Percentiles rank a stretch among this genome's conserved stretches.
Conservation (phyloP, 192 early-diverging fungal species). For the Irineochytrium annulatum region DNA sequence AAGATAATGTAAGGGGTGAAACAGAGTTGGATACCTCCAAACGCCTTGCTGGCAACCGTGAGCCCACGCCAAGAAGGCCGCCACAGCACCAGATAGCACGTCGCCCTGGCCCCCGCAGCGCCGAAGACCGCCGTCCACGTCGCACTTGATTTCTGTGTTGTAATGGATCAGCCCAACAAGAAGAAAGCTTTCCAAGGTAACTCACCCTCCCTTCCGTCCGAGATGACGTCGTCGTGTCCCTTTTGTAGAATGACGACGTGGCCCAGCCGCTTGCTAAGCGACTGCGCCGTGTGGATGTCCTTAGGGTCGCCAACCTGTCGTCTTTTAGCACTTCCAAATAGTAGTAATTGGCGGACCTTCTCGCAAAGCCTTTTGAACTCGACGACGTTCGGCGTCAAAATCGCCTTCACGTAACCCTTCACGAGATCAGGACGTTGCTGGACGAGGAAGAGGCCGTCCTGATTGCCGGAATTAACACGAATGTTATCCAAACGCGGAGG, state of each 20-base stretch:
- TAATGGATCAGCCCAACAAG: neutral
- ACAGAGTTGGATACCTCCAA: too few species aligned
- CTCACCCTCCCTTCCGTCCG: constrained; percentile 64
- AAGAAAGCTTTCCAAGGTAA: constrained; percentile 5
- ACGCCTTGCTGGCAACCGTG: too few species aligned
- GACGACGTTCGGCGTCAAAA: constrained; percentile 16
- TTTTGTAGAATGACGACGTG: constrained; percentile 77
- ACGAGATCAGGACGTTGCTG: constrained; percentile 68
- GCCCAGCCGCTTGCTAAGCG: constrained; percentile 64
- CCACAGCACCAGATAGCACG: constrained; percentile 77
- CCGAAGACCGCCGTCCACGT: constrained; percentile 66
- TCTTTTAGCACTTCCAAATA: neutral
- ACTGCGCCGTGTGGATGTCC: constrained; percentile 32
- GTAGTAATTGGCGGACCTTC: constrained; percentile 1
- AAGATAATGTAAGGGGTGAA: too few species aligned
- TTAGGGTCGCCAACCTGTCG: neutral
- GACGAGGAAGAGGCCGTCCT: constrained; percentile 81
- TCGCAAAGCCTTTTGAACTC: constrained; percentile 19
- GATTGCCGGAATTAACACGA: neutral
- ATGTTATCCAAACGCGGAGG: neutral
- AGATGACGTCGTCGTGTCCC: constrained; percentile 69
- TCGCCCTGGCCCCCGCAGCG: constrained; percentile 97
- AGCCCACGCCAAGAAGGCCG: constrained; percentile 83
- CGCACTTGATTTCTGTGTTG: constrained; percentile 53
- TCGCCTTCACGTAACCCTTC: constrained; percentile 26